Evolutionary conservation across 371 early-diverging fungal genomes (phyloP).

Genomic region (Phascolomyces articulosus): DNA sequence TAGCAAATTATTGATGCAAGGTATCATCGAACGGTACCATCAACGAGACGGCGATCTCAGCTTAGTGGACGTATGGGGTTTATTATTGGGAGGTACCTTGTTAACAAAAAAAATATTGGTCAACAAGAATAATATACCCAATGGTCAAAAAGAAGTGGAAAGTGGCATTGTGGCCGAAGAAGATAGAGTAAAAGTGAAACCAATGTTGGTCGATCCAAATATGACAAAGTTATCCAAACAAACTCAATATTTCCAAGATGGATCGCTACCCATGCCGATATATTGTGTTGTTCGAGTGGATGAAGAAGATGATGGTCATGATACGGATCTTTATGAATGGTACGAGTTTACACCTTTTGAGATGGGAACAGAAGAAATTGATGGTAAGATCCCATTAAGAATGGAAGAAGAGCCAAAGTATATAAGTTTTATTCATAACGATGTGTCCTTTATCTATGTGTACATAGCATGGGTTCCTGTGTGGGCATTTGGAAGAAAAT

Average conservation of each 20-base stretch:
- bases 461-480: conserved; percentile 68
- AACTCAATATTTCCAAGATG: conserved; percentile 59
- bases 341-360: conserved; percentile 82
- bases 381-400: conserved; percentile 38
- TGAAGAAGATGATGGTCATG: conserved; percentile 4
- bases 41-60: conserved; percentile 52
- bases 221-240: conserved; percentile 42
- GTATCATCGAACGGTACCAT: conserved; percentile 53
- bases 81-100: conserved; percentile 60
- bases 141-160: not conserved
- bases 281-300: conserved; percentile 73
- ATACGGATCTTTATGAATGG: conserved; percentile 66
- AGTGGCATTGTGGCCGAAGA: not conserved
- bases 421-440: too few species aligned
- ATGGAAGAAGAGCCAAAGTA: too few species aligned
- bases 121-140: not conserved
- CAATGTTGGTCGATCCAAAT: conserved; percentile 21
- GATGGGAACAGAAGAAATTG: conserved; percentile 74
- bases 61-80: conserved; percentile 74
- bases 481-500: conserved; percentile 76
- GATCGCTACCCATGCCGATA: conserved; percentile 73
- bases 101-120: conserved; percentile 34
- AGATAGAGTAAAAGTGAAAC: conserved; percentile 5
- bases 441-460: not conserved
- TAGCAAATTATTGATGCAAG: conserved; percentile 52